A percentile compares a stretch with the other conserved stretches of the same genome.
Evolutionary conservation across 2,329 filamentous ascomycete genomes (phyloP).

Genomic region (Colletotrichum kahawae): DNA sequence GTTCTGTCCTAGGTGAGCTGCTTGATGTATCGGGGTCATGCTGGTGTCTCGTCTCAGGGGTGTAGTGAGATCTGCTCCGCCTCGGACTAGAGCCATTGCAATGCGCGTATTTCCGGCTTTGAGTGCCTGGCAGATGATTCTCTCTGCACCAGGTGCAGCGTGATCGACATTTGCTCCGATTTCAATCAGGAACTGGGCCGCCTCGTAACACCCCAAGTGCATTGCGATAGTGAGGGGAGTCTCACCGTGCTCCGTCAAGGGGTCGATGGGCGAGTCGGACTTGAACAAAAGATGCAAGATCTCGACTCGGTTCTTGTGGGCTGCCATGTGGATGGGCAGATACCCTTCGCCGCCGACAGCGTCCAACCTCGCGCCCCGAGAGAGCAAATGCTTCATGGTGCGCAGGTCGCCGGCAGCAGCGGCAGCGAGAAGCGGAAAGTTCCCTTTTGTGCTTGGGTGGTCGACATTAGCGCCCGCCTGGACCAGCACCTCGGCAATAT

Average conservation of each 20-base stretch:
- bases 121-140: conserved; percentile 22
- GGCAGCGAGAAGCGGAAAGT: conserved; percentile 39
- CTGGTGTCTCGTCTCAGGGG: conserved; percentile 24
- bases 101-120: conserved; percentile 19
- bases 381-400: conserved; percentile 25
- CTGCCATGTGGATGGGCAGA: conserved; percentile 29
- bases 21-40: conserved; percentile 33
- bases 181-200: conserved; percentile 23
- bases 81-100: conserved; percentile 22
- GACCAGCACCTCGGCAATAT: conserved; percentile 26
- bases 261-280: conserved; percentile 24
- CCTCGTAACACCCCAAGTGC: conserved; percentile 24
- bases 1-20: conserved; percentile 29
- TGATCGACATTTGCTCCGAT: conserved; percentile 26
- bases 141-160: conserved; percentile 7
- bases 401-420: conserved; percentile 51
- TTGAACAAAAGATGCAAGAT: conserved; percentile 26
- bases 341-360: conserved; percentile 20
- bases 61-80: conserved; percentile 22
- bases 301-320: conserved; percentile 25
- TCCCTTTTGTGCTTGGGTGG: conserved; percentile 16
- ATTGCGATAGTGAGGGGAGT: conserved; percentile 28
- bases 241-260: conserved; percentile 25
- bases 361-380: conserved; percentile 21
- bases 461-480: conserved; percentile 26